Base-by-base conservation (phyloP, 495 filamentous ascomycete species). In the Aspergillus cavernicola region DNA sequence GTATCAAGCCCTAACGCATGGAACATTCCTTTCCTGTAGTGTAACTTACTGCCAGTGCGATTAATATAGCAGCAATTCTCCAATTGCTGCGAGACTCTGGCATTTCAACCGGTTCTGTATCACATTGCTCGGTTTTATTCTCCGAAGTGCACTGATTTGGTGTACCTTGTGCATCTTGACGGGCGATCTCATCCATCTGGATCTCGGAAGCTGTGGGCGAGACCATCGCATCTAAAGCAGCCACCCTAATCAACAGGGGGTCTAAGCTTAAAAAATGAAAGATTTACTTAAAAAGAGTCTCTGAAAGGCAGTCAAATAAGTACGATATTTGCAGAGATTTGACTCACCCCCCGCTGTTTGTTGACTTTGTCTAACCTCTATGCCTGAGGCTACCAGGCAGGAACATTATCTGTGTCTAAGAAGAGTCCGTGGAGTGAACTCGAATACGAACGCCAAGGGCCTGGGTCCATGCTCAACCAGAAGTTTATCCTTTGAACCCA, bases 21-120 rank as follows among this genome's bases (percentile, higher is more conserved):
- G 16, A 43, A 32, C n/a, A 28, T 22, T 29, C n/a, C 4, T 26
- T 16, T 13, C 7, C 9, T 29, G 19, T 2, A 15, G 8, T 33
- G 38, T 12, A 33, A 61, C 63, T 43, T 58, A 68, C 65, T 32
- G 59, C 55, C 22, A 69, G 56, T 6, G 66, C 66, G 35, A 63
- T 38, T 50, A 69, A 54, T 5, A 56, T 69, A 13, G 62, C 61
- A 47, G 51, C 33, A 12, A 66, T 52, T 24, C 58, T 52, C 53
- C 59, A 60, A 9, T 57, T 60, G 23, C 58, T 57, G 31, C 64
- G 57, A 24, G 56, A 5, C 20, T 39, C 47, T 5, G 29, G 22
- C n/a, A 20, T 12, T 9, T n/a, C 44, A 33, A 15, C 24, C 12
- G 31, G 13, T 18, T 18, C 51, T 18, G 35, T 18, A 18, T 19